These are phyloP conservation scores for Pezicula carpinea DNA, from an alignment of 2,329 filamentous ascomycete species.

Conservation along the genomic window DNA sequence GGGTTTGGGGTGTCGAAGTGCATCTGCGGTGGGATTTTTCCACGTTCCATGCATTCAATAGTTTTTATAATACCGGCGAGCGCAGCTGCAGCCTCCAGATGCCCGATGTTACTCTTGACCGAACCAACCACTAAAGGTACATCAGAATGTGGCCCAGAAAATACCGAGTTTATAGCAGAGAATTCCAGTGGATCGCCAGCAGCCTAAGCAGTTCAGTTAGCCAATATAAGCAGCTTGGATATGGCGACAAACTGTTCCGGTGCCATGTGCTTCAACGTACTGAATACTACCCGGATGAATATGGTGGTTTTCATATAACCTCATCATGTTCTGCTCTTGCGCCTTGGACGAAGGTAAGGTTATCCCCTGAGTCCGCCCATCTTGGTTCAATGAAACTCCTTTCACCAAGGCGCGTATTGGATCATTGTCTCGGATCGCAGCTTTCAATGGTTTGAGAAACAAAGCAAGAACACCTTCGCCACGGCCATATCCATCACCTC, in stretches of 20 bases:
- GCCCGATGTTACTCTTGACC: slow-evolving; percentile 36
- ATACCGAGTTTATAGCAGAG: neutral
- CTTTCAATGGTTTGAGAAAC: slow-evolving; percentile 50
- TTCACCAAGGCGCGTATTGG: slow-evolving; percentile 50
- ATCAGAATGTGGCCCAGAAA: neutral
- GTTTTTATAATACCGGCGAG: slow-evolving; percentile 38
- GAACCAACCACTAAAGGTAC: neutral
- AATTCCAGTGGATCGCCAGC: slow-evolving; percentile 16
- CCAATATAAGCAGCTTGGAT: too few species aligned
- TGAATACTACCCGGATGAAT: slow-evolving; percentile 20
- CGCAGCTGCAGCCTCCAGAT: slow-evolving; percentile 38
- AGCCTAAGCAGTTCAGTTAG: neutral
- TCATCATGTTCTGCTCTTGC: slow-evolving; percentile 27
- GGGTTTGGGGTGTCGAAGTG: slow-evolving; percentile 29
- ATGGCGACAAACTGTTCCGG: slow-evolving; percentile 22
- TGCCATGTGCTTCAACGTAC: slow-evolving; percentile 44
- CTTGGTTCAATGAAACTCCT: slow-evolving; percentile 47
- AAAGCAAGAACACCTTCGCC: slow-evolving; percentile 57
- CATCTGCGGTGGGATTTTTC: slow-evolving; percentile 11
- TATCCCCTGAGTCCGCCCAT: slow-evolving; percentile 52
- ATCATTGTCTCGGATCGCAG: slow-evolving; percentile 53
- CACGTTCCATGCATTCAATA: slow-evolving; percentile 26
- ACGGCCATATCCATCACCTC: slow-evolving; percentile 56
- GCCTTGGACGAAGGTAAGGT: slow-evolving; percentile 45
- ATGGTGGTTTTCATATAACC: neutral